Percentiles rank a stretch among this genome's conserved stretches.
phyloP scores from a whole-genome alignment of 2,329 filamentous ascomycete species.

The Pseudopyricularia javanii region DNA sequence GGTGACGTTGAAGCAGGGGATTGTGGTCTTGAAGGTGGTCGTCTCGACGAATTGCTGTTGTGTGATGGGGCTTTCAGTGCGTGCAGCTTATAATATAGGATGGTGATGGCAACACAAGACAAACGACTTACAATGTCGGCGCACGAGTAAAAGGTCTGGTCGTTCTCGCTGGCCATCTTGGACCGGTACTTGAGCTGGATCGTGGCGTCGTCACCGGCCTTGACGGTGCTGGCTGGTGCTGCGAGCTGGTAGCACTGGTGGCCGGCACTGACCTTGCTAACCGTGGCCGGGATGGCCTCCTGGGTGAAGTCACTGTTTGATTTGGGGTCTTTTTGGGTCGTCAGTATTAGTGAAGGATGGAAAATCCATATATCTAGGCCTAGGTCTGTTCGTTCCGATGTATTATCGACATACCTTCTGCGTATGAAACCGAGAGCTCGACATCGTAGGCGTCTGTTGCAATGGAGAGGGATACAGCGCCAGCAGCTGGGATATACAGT shows the following conservation, averaged over 20 bases:
- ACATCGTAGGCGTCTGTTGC: constrained; percentile 10
- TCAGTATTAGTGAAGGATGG: not conserved
- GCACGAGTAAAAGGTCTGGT: constrained; percentile 23
- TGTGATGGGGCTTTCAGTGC: too few relatives aligned
- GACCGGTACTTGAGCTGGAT: constrained; percentile 24
- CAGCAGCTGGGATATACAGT: constrained; percentile 3
- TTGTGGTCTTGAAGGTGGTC: constrained; percentile 13
- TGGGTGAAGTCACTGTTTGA: constrained; percentile 18
- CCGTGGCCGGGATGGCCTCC: constrained; percentile 15
- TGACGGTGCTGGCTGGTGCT: constrained; percentile 12
- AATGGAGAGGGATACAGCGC: constrained; percentile 8
- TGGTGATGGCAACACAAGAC: not conserved
- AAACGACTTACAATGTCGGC: constrained; percentile 21
- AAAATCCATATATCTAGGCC: not conserved
- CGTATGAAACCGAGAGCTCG: constrained; percentile 12
- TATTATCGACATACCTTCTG: constrained; percentile 21
- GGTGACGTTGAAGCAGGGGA: constrained; percentile 26
- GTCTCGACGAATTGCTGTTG: constrained; percentile 14
- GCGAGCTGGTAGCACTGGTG: constrained; percentile 23
- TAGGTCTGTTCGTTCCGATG: too few relatives aligned
- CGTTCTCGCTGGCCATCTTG: constrained; percentile 13
- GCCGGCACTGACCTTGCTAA: constrained; percentile 18
- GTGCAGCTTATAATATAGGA: not conserved
- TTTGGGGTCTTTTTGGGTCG: constrained; percentile 12
- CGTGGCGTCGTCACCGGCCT: constrained; percentile 19